phyloP scores from a whole-genome alignment of 2,329 filamentous ascomycete species.

The Blastomyces parvus region DNA sequence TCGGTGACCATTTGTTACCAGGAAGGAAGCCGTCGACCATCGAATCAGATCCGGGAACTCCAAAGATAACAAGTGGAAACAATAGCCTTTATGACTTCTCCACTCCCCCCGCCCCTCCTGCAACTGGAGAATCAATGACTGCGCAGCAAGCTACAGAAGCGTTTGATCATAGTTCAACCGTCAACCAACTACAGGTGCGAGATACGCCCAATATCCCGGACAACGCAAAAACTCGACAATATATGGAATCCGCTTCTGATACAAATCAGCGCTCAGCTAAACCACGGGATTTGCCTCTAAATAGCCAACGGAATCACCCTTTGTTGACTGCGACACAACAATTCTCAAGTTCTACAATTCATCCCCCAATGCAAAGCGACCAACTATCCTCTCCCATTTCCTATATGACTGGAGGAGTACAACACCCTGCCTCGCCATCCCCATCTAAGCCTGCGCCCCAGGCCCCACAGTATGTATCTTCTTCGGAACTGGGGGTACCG shows the following conservation, averaged over 20 bases:
- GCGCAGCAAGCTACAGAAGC: background rate
- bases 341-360: conserved; percentile 6
- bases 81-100: background rate
- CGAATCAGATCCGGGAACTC: background rate
- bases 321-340: conserved; percentile 12
- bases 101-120: background rate
- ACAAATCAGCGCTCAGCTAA: background rate
- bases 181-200: background rate
- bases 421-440: background rate
- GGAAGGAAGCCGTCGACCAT: conserved; percentile 10
- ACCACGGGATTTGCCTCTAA: background rate
- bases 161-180: background rate
- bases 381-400: background rate
- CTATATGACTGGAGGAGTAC: background rate
- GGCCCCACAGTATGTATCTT: background rate
- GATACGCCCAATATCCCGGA: conserved; percentile 8
- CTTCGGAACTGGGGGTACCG: background rate
- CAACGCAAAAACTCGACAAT: conserved; percentile 3
- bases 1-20: conserved; percentile 22
- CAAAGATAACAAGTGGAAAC: background rate
- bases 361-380: background rate
- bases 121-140: background rate
- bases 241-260: background rate
- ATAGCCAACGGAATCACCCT: background rate
- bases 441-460: background rate